Evolutionary conservation across 2,329 filamentous ascomycete genomes (phyloP), one percentile per base, ranked within the genome.

Genomic region (Ophiobolus disseminans): DNA sequence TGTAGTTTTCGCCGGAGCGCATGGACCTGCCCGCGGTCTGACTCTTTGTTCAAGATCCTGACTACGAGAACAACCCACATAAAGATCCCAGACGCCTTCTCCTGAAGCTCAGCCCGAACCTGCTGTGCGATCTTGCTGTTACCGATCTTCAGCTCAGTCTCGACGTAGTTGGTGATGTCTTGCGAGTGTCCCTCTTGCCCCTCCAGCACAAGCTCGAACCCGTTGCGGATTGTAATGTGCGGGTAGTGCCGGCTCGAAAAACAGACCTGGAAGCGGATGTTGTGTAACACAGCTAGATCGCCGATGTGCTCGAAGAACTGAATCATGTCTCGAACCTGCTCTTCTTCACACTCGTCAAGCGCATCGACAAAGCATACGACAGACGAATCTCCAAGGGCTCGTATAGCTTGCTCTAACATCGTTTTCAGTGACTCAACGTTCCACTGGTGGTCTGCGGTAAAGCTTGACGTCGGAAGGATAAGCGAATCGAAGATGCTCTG

Each of bases 341-440:
- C 42, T 40, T 78, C 74, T 5, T 77, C 66, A 46, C 78, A 80
- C 51, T 82, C 80, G 28, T 82, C 79, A 1, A 82, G 64, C 0
- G 79, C 80, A 41, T 81, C 78, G 1, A 73, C 60, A 13, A 69
- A 69, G 28, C 56, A 65, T 2, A 62, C 40, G 1, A 67, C 55
- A 28, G 54, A 41, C 5, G 37, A 45, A 1, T 50, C 20, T 32
- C 41, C 48, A 9, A 66, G 55, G 2, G 4, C 22, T 25, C 30
- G 44, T 26, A 65, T 42, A 14, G 55, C 54, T 25, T 60, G 44
- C 22, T 55, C 55, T 3, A 70, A 43, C 5, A 69, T 54, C 8
- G 34, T 31, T 14, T 58, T 51, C 1, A 67, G 50, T 9, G 40
- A 45, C 16, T 55, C 35, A 4, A 40, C 16, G 8, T 14, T 55